These are phyloP conservation scores for Tolypocladium sp. DNA, from an alignment of 2,329 filamentous ascomycete species.

Conservation along the genomic window DNA sequence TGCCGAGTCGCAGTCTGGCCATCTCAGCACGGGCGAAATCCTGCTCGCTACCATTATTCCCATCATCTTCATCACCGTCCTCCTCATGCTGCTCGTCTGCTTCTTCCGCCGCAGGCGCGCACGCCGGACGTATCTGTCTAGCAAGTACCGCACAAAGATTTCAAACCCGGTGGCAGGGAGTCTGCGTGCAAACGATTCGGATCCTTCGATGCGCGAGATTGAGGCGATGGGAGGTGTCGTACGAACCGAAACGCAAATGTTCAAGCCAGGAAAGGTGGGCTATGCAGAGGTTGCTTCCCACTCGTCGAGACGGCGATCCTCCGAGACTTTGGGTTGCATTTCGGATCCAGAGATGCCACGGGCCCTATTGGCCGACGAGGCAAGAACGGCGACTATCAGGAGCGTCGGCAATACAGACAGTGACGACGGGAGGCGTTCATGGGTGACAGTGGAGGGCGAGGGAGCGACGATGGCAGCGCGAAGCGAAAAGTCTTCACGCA, in stretches of 20 bases:
- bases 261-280: constrained; percentile 9
- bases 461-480: constrained; percentile 11
- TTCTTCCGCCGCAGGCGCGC: constrained; percentile 21
- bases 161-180: constrained; percentile 20
- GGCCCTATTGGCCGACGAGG: constrained; percentile 13
- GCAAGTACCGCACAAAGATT: constrained; percentile 21
- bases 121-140: constrained; percentile 16
- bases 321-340: constrained; percentile 15
- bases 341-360: constrained; percentile 14
- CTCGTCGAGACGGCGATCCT: constrained; percentile 12
- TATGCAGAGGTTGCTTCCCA: constrained; percentile 16
- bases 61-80: constrained; percentile 23
- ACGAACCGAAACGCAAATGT: constrained; percentile 7
- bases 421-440: constrained; percentile 20
- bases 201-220: constrained; percentile 12
- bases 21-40: constrained; percentile 22
- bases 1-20: constrained; percentile 8
- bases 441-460: constrained; percentile 23
- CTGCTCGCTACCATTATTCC: constrained; percentile 36
- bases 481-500: constrained; percentile 15
- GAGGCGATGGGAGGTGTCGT: constrained; percentile 8
- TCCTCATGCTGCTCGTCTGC: constrained; percentile 23
- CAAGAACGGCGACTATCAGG: constrained; percentile 9
- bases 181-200: constrained; percentile 16
- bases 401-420: constrained; percentile 11